phyloP scores from a whole-genome alignment of 345 rosid genomes.

The Rhodamnia rubescens region DNA sequence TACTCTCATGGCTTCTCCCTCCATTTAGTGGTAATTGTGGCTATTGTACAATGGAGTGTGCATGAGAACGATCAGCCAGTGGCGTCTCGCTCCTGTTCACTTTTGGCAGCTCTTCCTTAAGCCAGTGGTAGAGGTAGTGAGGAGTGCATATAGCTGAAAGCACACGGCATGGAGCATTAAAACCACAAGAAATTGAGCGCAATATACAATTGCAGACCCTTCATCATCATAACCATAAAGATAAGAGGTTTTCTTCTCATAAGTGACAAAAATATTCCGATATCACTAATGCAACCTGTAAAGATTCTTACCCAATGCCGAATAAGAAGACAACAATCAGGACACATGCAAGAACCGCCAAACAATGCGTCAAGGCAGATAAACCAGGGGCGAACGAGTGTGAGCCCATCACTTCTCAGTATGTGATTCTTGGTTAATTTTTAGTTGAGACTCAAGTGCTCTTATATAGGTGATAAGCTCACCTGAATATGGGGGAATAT shows the following conservation, averaged over 20 bases:
- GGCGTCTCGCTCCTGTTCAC: conserved; percentile 44
- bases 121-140: conserved; percentile 48
- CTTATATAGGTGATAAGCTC: background rate
- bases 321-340: conserved; percentile 20
- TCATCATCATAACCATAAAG: too few species aligned
- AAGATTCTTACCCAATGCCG: conserved; percentile 24
- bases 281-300: too few species aligned
- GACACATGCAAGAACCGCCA: background rate
- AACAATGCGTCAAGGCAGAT: background rate
- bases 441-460: background rate
- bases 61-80: conserved; percentile 44
- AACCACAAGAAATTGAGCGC: background rate
- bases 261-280: background rate
- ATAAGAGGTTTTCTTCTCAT: background rate
- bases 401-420: background rate
- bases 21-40: conserved; percentile 40
- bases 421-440: background rate
- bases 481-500: background rate
- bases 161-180: background rate
- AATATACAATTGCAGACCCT: background rate
- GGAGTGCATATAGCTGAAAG: conserved; percentile 39
- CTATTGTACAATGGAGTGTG: conserved; percentile 42
- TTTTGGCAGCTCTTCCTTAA: conserved; percentile 27
- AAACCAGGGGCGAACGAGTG: background rate
- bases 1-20: conserved; percentile 47